Base-by-base conservation (phyloP, 768 basidiomycete genomes). In the Pleurotus pulmonarius region DNA sequence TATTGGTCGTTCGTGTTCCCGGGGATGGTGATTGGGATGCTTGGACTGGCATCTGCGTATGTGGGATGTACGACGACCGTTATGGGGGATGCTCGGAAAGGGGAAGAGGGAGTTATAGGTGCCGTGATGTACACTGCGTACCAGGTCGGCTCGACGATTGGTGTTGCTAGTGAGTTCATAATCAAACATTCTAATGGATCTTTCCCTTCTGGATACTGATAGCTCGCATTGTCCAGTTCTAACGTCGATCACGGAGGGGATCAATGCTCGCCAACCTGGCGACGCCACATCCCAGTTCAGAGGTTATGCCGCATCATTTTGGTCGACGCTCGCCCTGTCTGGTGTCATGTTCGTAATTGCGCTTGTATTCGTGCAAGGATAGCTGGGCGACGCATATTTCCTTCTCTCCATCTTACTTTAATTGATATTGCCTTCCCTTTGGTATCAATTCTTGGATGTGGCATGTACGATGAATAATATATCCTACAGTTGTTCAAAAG, bases 1-100 rank as follows among this genome's bases (percentile, higher is more conserved):
- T 83, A 82, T 63, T 83, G 77, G 80, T 44, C 61, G 0, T 67
- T 69, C 56, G 61, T 75, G 39, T 74, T 82, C 56, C 78, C 82
- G 16, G 81, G 73, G 12, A 77, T 81, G 63, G 57, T 70, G 29
- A 58, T 82, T 46, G 80, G 79, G 4, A 72, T 71, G 22, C 66
- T 69, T 12, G 81, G 81, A 3, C 60, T 67, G 1, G 74, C 73
- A 67, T 59, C 78, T 49, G 62, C 67, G 6, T 82, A 72, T 57
- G 52, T 61, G 16, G 59, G 44, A 6, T 62, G 57, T 57, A 63
- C 49, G 48, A 58, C 46, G 18, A 25, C 46, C 16, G 56, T 58
- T 16, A 60, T 60, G 59, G 58, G 24, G 1, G 57, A 45, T 37
- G 45, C 57, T 1, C 53, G 51, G 57, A 46, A 47, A 8, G 59